A percentile compares a stretch with the other conserved stretches of the same genome.
phyloP scores from a whole-genome alignment of 2,329 filamentous ascomycete genomes.

The Cordyceps tenuipes region DNA sequence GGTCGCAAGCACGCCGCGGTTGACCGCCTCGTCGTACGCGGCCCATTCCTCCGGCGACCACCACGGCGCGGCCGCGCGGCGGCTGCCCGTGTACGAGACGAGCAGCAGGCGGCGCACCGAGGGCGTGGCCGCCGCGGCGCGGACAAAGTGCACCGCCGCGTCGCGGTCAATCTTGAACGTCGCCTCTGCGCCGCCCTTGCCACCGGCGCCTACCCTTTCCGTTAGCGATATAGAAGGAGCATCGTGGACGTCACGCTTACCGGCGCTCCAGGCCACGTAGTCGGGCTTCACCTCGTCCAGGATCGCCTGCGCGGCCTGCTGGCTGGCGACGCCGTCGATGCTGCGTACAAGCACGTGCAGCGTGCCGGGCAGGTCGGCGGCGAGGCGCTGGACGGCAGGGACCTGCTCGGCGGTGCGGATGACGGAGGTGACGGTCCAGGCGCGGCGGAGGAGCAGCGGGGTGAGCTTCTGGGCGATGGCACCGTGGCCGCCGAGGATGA shows the following conservation, averaged over 20 bases:
- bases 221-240: slow-evolving; percentile 24
- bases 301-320: slow-evolving; percentile 53
- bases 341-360: slow-evolving; percentile 62
- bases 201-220: slow-evolving; percentile 42
- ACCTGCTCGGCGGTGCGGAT: slow-evolving; percentile 66
- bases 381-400: slow-evolving; percentile 53
- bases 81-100: slow-evolving; percentile 51
- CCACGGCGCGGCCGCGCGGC: slow-evolving; percentile 45
- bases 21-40: slow-evolving; percentile 33
- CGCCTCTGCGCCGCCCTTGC: slow-evolving; percentile 46
- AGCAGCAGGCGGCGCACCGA: slow-evolving; percentile 54
- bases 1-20: slow-evolving; percentile 33
- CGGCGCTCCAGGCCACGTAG: slow-evolving; percentile 62
- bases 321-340: slow-evolving; percentile 60
- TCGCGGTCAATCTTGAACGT: slow-evolving; percentile 55
- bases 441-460: slow-evolving; percentile 62
- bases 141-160: slow-evolving; percentile 54
- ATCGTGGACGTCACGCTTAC: too few species aligned
- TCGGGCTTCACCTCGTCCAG: slow-evolving; percentile 53
- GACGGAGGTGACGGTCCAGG: slow-evolving; percentile 70
- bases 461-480: slow-evolving; percentile 69
- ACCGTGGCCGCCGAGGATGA: slow-evolving; percentile 75
- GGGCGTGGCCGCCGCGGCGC: slow-evolving; percentile 46
- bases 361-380: slow-evolving; percentile 49
- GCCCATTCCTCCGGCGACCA: slow-evolving; percentile 44